phyloP scores from a whole-genome alignment of 176 grass and related monocot genomes.

The Luzula sylvatica region DNA sequence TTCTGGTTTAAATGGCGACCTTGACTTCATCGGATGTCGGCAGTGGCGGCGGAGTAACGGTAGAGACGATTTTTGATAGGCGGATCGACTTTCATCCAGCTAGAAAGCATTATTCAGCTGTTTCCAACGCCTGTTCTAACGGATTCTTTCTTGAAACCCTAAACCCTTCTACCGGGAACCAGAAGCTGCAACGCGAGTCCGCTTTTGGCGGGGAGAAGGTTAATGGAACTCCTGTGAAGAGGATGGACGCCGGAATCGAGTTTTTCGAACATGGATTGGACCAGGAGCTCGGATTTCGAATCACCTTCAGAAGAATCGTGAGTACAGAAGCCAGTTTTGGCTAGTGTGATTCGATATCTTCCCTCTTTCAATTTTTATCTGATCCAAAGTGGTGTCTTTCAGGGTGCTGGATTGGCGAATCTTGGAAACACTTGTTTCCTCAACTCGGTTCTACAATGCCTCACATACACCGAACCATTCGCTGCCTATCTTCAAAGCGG shows the following conservation, averaged over 20 bases:
- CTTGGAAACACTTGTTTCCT: conserved; percentile 98
- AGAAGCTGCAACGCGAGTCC: conserved; percentile 1
- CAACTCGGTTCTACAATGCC: conserved; percentile 92
- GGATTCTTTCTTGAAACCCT: conserved; percentile 73
- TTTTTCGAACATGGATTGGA: conserved; percentile 44
- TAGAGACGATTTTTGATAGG: conserved; percentile 55
- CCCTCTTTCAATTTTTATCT: not conserved
- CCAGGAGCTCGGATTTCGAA: conserved; percentile 69
- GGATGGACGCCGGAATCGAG: conserved; percentile 29
- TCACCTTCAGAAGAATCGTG: conserved; percentile 94
- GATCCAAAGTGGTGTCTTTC: conserved; percentile 19
- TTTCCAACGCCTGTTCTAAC: conserved; percentile 13
- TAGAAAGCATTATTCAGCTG: conserved; percentile 27
- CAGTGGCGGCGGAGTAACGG: conserved; percentile 10
- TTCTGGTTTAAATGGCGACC: not conserved
- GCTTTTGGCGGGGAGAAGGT: not conserved
- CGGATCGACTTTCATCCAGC: conserved; percentile 72
- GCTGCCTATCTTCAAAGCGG: conserved; percentile 98
- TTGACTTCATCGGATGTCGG: conserved; percentile 7
- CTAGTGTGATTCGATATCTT: not conserved
- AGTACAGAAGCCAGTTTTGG: conserved; percentile 21
- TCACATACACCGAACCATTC: conserved; percentile 94
- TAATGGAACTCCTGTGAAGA: conserved; percentile 5
- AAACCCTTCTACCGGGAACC: conserved; percentile 34
- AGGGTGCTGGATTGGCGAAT: conserved; percentile 95